Evolutionary conservation across 345 rosid genomes (phyloP), one percentile per base, ranked within the genome.

Genomic region (Syzygium aromaticum): DNA sequence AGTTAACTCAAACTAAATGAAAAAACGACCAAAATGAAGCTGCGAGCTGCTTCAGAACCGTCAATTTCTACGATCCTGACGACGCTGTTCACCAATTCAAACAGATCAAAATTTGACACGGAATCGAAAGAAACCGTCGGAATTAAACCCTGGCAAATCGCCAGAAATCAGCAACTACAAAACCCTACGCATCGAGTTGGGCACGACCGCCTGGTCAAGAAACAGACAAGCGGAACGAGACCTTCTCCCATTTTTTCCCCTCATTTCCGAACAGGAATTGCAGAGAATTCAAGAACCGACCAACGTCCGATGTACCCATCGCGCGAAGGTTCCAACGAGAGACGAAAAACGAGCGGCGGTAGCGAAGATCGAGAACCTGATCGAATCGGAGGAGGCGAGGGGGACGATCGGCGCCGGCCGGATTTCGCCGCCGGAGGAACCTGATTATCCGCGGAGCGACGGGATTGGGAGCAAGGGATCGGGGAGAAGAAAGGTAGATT

Each of bases 351-450:
- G 49, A 38, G 80, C 11, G 43, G 86, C 57, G 64, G 46, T 43
- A 43, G 3, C 57, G 51, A 33, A 53, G 63, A 85, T 30, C 57
- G 63, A 52, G 63, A 52, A 91, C 94, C 92, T 91, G 88, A 85
- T 51, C 80, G 88, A 91, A 93, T 87, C 88, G n/a, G 57, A 86
- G 89, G 77, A 84, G 86, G 61, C 86, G 86, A 33, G 49, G 49
- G 80, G 1, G 46, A 38, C 49, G 49, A 73, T 73, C 80, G 78
- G 80, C 49, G 80, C 21, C 80, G 49, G 80, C 80, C 11, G 49
- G 25, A 33, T 38, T 73, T 73, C 5, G 27, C 23, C 2, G 6
- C 13, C 80, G 80, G 49, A 73, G 49, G 80, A 73, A 73, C 38
- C 80, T 11, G 80, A 38, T 73, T 73, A 38, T 73, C 80, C 49